Conservation (phyloP, 2,329 filamentous ascomycete genomes). For the Apiospora hydei region DNA sequence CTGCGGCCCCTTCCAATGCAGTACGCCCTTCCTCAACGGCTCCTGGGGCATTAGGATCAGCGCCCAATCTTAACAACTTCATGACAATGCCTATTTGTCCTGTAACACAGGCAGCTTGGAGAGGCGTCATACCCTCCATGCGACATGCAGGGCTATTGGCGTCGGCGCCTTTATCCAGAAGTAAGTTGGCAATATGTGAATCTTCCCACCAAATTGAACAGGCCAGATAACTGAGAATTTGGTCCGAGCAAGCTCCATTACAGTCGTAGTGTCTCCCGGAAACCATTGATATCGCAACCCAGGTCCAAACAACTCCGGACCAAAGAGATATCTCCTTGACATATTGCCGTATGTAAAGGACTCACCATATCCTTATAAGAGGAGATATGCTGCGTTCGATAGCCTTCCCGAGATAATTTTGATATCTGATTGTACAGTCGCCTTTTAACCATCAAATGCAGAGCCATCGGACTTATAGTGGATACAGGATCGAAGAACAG, state of each 20-base stretch:
- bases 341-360: background rate
- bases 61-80: background rate
- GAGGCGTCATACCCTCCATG: background rate
- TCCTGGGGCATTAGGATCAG: background rate
- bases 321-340: background rate
- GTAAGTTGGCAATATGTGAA: background rate
- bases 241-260: too few relatives aligned
- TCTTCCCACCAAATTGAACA: background rate
- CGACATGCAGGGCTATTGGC: background rate
- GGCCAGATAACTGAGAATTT: too few relatives aligned
- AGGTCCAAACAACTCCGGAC: background rate
- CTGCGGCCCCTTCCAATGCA: background rate
- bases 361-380: background rate
- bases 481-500: background rate
- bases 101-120: background rate
- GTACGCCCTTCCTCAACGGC: background rate
- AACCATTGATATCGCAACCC: background rate
- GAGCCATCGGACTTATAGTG: background rate
- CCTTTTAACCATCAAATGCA: fast-evolving
- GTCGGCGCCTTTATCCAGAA: conserved; percentile 4
- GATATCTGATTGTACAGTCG: background rate
- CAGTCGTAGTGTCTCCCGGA: too few relatives aligned
- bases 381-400: background rate
- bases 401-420: background rate
- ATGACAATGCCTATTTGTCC: background rate